A percentile compares a stretch with the other conserved stretches of the same genome.
These are phyloP conservation scores for Magnusiomyces starmeri DNA, from an alignment of 1,139 yeast genomes.

Conservation along the genomic window DNA sequence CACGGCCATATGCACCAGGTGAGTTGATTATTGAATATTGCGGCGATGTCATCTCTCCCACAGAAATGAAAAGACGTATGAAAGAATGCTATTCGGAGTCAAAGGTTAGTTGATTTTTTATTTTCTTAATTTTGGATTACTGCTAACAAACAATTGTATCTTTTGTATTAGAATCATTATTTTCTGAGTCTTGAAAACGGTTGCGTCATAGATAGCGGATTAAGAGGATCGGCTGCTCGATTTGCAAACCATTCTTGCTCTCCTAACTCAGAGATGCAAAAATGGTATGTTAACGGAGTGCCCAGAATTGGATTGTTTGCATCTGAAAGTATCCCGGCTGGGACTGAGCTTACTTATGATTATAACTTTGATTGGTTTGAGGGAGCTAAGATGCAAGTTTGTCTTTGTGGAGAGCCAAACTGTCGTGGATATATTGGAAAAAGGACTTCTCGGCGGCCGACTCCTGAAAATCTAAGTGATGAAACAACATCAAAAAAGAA, in stretches of 20 bases:
- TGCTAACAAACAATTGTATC: neutral
- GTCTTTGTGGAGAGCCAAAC: conserved; percentile 35
- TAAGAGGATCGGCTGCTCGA: conserved; percentile 38
- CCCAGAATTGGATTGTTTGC: conserved; percentile 40
- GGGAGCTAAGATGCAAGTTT: conserved; percentile 34
- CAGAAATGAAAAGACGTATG: conserved; percentile 32
- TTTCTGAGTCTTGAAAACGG: conserved; percentile 36
- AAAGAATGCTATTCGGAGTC: conserved; percentile 24
- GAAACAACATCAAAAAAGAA: neutral
- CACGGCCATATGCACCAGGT: conserved; percentile 32
- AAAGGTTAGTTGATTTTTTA: conserved; percentile 14
- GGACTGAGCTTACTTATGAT: conserved; percentile 38
- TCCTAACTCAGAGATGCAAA: conserved; percentile 40
- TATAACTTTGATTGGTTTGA: conserved; percentile 40
- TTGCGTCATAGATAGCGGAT: conserved; percentile 37
- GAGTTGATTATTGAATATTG: conserved; percentile 40
- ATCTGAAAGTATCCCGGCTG: conserved; percentile 33
- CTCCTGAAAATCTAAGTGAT: conserved; percentile 5
- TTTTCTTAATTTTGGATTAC: neutral
- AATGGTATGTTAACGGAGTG: conserved; percentile 37
- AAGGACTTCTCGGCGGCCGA: conserved; percentile 6
- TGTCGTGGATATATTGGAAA: conserved; percentile 38
- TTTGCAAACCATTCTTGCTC: conserved; percentile 41
- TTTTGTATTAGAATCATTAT: conserved; percentile 30
- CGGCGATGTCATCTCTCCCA: conserved; percentile 37